Evolutionary conservation across 805 yeast species (phyloP).

Genomic region (Candida krabiensis): DNA sequence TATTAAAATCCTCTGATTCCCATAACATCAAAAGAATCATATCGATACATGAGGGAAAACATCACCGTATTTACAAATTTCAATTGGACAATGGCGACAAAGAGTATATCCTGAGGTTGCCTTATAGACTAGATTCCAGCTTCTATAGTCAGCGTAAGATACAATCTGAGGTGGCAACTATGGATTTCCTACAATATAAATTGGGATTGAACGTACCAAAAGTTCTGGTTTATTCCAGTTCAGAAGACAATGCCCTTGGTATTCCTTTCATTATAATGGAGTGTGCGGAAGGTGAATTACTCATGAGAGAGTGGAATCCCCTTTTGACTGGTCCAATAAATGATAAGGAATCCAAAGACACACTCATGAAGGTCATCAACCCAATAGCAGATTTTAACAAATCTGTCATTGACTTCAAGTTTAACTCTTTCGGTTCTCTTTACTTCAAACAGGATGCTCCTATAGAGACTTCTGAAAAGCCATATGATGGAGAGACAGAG

Average conservation of each 20-base stretch:
- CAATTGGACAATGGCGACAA: constrained; percentile 43
- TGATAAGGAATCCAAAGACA: constrained; percentile 47
- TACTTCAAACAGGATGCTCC: constrained; percentile 75
- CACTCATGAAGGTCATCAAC: constrained; percentile 60
- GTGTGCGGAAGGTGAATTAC: constrained; percentile 69
- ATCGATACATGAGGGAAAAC: constrained; percentile 92
- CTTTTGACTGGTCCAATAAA: constrained; percentile 57
- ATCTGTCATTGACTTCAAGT: constrained; percentile 42
- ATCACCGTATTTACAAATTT: constrained; percentile 81
- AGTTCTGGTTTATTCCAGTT: constrained; percentile 65
- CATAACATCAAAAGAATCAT: constrained; percentile 64
- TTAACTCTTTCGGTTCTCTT: constrained; percentile 77
- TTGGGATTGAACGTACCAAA: constrained; percentile 71
- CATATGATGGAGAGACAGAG: constrained; percentile 64
- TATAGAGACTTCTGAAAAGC: constrained; percentile 23
- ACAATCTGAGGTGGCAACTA: constrained; percentile 89
- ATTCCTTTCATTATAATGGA: constrained; percentile 84
- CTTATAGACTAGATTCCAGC: constrained; percentile 74
- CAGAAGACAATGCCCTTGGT: constrained; percentile 59
- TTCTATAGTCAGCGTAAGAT: constrained; percentile 64
- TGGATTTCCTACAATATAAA: constrained; percentile 74
- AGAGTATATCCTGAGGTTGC: constrained; percentile 77
- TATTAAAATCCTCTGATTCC: constrained; percentile 17
- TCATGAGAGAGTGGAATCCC: constrained; percentile 93
- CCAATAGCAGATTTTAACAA: constrained; percentile 60